Percentiles rank a stretch among this genome's conserved stretches.
Conservation (phyloP, 2,329 filamentous ascomycete genomes). For the Fusarium pseudonygamai region DNA sequence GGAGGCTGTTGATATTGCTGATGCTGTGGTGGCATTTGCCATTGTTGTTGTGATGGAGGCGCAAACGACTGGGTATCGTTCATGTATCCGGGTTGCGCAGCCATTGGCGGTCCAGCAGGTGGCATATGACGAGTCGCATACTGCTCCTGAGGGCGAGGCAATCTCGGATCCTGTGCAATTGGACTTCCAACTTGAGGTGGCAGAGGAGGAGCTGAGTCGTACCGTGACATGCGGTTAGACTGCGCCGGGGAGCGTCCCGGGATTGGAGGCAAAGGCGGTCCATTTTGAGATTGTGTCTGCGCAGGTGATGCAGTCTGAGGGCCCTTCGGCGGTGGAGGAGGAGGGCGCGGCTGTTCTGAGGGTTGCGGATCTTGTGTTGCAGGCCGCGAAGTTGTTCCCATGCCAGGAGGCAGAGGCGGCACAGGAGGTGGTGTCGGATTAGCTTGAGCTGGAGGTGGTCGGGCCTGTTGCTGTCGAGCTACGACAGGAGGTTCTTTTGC, state of each 20-base stretch:
- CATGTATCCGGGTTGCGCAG: conserved; percentile 28
- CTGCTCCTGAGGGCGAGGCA: conserved; percentile 26
- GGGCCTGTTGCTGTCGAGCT: conserved; percentile 67
- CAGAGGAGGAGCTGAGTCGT: conserved; percentile 59
- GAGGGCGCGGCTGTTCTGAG: conserved; percentile 50
- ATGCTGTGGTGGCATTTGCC: conserved; percentile 32
- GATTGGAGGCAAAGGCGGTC: conserved; percentile 44
- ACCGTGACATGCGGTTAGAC: conserved; percentile 50
- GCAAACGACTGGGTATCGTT: conserved; percentile 30
- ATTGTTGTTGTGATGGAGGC: conserved; percentile 36
- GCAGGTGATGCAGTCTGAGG: conserved; percentile 47
- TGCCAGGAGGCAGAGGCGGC: conserved; percentile 76
- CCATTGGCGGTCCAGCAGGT: conserved; percentile 16
- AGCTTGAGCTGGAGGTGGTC: conserved; percentile 45
- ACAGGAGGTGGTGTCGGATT: conserved; percentile 68
- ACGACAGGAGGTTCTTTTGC: conserved; percentile 94
- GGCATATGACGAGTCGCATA: conserved; percentile 31
- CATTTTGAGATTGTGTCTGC: conserved; percentile 39
- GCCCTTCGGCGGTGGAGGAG: conserved; percentile 66
- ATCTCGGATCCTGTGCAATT: conserved; percentile 19
- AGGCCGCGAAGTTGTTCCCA: conserved; percentile 55
- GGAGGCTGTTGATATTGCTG: conserved; percentile 35
- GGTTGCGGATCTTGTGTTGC: conserved; percentile 47
- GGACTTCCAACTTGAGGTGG: conserved; percentile 47
- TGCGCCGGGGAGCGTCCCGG: conserved; percentile 24